Evolutionary conservation across 495 filamentous ascomycete species (phyloP), one percentile per base, ranked within the genome.

Genomic region (Aspergillus panamensis): DNA sequence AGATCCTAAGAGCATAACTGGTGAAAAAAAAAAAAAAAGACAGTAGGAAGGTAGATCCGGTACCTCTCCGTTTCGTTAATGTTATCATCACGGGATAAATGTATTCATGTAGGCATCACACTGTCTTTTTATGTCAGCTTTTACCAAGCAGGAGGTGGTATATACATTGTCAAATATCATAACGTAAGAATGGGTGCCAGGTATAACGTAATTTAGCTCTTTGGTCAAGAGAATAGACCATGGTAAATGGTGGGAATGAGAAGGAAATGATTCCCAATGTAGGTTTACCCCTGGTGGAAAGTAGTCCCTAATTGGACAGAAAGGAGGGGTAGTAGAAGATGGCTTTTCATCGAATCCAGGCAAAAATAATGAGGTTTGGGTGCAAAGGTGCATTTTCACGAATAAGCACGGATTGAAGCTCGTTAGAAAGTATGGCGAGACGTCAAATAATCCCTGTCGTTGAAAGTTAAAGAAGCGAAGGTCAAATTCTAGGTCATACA

Each of bases 31-130:
- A 17, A 17, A 17, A 45, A 45, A 20, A 10, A 45, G 42, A 45
- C 16, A 17, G 4, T 10, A 19, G 42, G 6, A 20, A 0, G 9
- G 16, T 6, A 19, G 42, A 45, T 17, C 42, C 42, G 19, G 16
- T 16, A 45, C 16, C 42, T 25, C 42, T 17, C 42, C 42, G 20
- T 45, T 45, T 16, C 9, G 13, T 16, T 19, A 21, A 6, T 45
- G 0, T 45, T 16, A 20, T 45, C n/a, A 43, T n/a, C 17, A 47
- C 25, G 13, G 10, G 44, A 25, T 57, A 57, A 50, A 50, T 47
- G 47, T 40, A 55, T 48, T 48, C 25, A 45, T 20, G 4, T 21
- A 25, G 25, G 20, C 20, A 40, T 33, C 14, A 25, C 10, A 43
- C 33, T 3, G n/a, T 45, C 17, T 20, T 45, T 45, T 17, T n/a